A percentile compares a stretch with the other conserved stretches of the same genome.
Conservation (phyloP, 2,329 filamentous ascomycete species). For the Apiospora phragmitis region DNA sequence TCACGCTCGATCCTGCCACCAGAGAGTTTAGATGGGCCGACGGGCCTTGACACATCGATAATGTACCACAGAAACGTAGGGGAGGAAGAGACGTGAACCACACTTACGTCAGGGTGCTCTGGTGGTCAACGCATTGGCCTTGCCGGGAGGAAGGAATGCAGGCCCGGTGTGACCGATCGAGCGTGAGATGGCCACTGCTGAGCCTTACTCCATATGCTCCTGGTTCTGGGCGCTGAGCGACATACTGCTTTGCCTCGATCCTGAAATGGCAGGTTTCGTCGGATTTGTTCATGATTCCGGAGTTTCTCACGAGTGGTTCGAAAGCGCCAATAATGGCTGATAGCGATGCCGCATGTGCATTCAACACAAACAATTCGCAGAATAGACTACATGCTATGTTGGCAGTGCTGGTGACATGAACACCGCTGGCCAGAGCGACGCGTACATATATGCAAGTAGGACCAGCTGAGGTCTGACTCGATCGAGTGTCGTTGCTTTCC, state of each 20-base stretch:
- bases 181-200: too few relatives aligned
- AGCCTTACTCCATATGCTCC: too few relatives aligned
- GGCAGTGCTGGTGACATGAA: not conserved
- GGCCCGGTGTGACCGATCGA: not conserved
- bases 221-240: not conserved
- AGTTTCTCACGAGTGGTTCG: not conserved
- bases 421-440: not conserved
- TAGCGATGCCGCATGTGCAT: not conserved
- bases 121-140: not conserved
- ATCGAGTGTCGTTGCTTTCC: not conserved
- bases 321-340: not conserved
- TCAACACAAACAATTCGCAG: not conserved
- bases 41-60: not conserved
- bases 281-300: too few relatives aligned
- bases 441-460: not conserved
- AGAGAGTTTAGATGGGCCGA: not conserved
- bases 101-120: too few relatives aligned
- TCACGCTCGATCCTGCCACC: not conserved
- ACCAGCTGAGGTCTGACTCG: too few relatives aligned
- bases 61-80: not conserved
- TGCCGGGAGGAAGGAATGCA: not conserved
- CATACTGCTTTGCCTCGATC: not conserved
- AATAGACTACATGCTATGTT: not conserved
- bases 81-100: not conserved
- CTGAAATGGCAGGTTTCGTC: too few relatives aligned